These are phyloP conservation scores for Ichthyophthirius multifiliis DNA, from an alignment of 169 alveolate genomes.

Conservation along the genomic window DNA sequence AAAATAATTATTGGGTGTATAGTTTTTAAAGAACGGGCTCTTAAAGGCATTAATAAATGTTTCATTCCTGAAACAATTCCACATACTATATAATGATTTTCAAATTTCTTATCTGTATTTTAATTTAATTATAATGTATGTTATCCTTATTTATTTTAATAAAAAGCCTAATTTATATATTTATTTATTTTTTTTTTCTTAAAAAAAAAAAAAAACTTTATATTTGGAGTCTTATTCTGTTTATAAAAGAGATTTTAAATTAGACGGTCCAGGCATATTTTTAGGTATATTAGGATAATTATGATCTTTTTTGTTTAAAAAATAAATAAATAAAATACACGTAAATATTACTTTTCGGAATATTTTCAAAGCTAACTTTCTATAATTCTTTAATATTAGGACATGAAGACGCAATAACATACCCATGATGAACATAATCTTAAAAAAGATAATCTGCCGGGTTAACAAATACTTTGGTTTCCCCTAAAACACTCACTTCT, in stretches of 20 bases:
- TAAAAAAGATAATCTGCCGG: slow-evolving; percentile 76
- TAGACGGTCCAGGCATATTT: neutral
- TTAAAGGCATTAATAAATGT: slow-evolving; percentile 47
- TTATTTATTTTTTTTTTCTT: slow-evolving; percentile 32
- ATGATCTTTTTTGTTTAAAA: neutral
- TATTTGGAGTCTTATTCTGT: slow-evolving; percentile 3
- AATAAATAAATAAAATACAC: neutral
- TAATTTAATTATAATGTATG: slow-evolving; percentile 41
- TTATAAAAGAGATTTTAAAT: neutral
- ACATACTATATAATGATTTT: slow-evolving; percentile 78
- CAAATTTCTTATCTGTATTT: slow-evolving; percentile 64
- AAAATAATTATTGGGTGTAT: slow-evolving; percentile 73
- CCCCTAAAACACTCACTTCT: slow-evolving; percentile 52
- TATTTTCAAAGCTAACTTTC: slow-evolving; percentile 12
- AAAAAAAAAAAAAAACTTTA: slow-evolving; percentile 35
- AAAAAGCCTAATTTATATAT: slow-evolving; percentile 44
- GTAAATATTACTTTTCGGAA: neutral
- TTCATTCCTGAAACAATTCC: slow-evolving; percentile 76
- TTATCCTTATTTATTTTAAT: slow-evolving; percentile 50
- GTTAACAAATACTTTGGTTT: slow-evolving; percentile 70
- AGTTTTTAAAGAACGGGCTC: slow-evolving; percentile 57
- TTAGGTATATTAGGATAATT: neutral
- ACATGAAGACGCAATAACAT: slow-evolving; percentile 64
- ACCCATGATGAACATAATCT: slow-evolving; percentile 68
- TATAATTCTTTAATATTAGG: slow-evolving; percentile 58